These are phyloP conservation scores for Leishmania tropica DNA, from an alignment of 208 protist genomes.

Conservation along the genomic window DNA sequence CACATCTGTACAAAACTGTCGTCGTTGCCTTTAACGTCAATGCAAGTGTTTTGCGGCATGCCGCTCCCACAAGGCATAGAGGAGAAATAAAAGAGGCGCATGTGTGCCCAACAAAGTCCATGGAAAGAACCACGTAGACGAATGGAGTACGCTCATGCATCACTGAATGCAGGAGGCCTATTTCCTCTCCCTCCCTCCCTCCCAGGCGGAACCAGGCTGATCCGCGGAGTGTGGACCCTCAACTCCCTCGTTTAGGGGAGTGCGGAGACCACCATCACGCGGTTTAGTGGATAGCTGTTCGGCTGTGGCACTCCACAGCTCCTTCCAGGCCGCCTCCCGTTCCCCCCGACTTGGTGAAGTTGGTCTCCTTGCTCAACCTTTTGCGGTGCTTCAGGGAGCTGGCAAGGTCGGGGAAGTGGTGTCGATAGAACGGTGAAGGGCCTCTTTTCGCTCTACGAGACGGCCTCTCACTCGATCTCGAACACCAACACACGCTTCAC, in stretches of 20 bases:
- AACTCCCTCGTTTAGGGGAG: neutral
- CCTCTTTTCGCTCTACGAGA: neutral
- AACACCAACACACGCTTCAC: neutral
- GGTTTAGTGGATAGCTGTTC: neutral
- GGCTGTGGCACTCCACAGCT: neutral
- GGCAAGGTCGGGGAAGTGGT: neutral
- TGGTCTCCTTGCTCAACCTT: neutral
- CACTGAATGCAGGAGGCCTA: neutral
- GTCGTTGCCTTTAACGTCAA: too few species aligned
- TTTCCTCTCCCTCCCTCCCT: neutral
- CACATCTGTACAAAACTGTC: neutral
- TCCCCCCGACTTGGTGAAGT: neutral
- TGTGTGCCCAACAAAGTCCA: neutral
- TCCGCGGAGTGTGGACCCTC: neutral
- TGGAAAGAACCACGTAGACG: neutral
- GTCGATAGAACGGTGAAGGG: neutral
- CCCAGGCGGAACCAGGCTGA: neutral
- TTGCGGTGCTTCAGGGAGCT: too few species aligned
- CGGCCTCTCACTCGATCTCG: neutral
- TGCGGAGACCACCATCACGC: neutral
- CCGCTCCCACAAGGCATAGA: neutral
- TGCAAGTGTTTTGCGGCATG: neutral
- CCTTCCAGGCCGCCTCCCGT: neutral
- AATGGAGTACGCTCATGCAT: neutral
- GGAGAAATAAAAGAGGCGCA: neutral